Evolutionary conservation across 768 basidiomycete genomes (phyloP), one percentile per base, ranked within the genome.

Genomic region (Tremella fuciformis): DNA sequence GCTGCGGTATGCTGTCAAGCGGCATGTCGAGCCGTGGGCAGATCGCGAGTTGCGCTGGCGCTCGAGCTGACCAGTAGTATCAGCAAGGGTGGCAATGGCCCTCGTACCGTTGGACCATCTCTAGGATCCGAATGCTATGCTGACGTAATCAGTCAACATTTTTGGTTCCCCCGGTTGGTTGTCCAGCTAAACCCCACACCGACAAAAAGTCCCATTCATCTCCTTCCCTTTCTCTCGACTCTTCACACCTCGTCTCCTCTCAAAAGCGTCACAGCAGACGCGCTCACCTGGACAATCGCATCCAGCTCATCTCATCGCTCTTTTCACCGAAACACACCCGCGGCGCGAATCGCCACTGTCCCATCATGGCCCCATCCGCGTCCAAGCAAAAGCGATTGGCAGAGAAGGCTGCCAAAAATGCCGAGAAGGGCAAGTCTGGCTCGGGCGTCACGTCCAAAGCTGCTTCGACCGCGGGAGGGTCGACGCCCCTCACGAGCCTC

Each of bases 361-460:
- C 13, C 69, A 70, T 53, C 40, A 77, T 77, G 76, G 71, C 76
- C 53, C 76, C 76, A 39, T 77, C 76, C 41, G 79, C 78, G 53
- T 77, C 77, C 39, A 80, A 80, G 69, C 89, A 91, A 78, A 97
- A 97, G 78, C 85, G 94, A 49, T 84, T 96, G 57, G 92, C 90
- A 61, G 93, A 94, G 78, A 96, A 96, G 78, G 82, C 84, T 55
- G 82, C 86, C 9, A 86, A 81, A 69, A 76, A 63, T 11, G 76
- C 81, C 19, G 81, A 79, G 22, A 77, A 78, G 9, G 29, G 29
- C 29, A 9, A 73, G 62, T 54, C 65, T 21, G 58, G 59, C 25
- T 74, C 76, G 8, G 82, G 85, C 15, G 82, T 83, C 13, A 79
- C 82, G 73, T 77, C 83, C 26, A 86, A 88, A 3, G 78, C 84